Base-by-base conservation (phyloP, 2,329 filamentous ascomycete genomes). In the Aspergillus sclerotialis region DNA sequence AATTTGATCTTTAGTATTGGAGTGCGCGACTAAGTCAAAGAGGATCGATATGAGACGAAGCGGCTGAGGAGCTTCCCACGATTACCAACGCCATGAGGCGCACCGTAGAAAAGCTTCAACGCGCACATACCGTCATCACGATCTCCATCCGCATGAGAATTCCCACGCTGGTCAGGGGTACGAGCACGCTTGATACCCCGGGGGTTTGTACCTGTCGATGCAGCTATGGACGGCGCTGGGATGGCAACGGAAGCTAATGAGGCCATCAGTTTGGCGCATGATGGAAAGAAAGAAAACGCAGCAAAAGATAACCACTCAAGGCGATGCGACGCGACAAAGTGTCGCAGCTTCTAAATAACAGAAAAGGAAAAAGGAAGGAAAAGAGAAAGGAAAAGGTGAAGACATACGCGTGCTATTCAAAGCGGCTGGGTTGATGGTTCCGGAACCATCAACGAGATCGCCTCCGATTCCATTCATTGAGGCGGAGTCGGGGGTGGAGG, bases 341-440 rank as follows among this genome's bases (percentile, higher is more conserved):
- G 16, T 27, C 16, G 23, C 17, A n/a, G 17, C 12, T 34, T 21
- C 26, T 15, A 35, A 28, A 26, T 14, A 13, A 32, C 30, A 16
- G n/a, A 27, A 16, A 28, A 28, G 30, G 24, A 28, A 7, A 16
- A 33, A 14, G 16, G 28, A 6, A 14, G 8, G 4, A 32, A 29
- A 16, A 26, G 31, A 37, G 46, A 39, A 40, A 32, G 42, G 10
- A 18, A 24, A 28, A 30, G 21, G 17, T 23, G 17, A 32, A 64
- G 28, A 53, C 63, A 54, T 80, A 90, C 84, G 12, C 29, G 7
- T 78, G 70, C 80, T 81, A 69, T 83, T 87, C 69, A 94, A 75
- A 46, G 83, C 84, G 56, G 85, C 85, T 61, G 87, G 87, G 73
- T 93, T 86, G 73, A 94, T 92, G 59, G 87, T 93, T 61, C 83